Conservation (phyloP, 2,329 filamentous ascomycete genomes). For the Mariannaea elegans region DNA sequence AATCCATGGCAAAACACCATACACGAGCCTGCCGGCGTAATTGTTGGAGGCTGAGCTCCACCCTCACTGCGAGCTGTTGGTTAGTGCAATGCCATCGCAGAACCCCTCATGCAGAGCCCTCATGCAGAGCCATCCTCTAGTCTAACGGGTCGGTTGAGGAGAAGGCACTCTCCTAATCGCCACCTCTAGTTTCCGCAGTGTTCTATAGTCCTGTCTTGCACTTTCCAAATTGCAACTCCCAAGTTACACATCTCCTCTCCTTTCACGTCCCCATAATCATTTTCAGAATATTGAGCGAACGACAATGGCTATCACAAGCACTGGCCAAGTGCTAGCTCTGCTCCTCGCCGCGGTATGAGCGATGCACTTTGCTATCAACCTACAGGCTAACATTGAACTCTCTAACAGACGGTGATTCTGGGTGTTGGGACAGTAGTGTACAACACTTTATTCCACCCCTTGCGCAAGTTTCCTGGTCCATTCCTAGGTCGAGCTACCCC, state of each 20-base stretch:
- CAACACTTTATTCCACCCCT: constrained; percentile 4
- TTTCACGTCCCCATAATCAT: background rate
- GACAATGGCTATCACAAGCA: background rate
- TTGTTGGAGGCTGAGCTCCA: background rate
- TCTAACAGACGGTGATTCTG: background rate
- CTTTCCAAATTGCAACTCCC: background rate
- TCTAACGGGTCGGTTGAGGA: background rate
- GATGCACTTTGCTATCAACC: background rate
- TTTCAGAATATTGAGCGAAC: background rate
- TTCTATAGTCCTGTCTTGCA: background rate
- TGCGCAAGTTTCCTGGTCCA: constrained; percentile 3
- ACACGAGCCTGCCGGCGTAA: too few species aligned
- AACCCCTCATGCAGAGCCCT: too few species aligned
- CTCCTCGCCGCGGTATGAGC: background rate
- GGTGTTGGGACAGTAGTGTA: background rate
- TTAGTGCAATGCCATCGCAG: background rate
- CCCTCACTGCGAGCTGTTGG: background rate
- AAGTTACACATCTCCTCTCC: background rate
- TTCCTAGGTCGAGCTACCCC: background rate
- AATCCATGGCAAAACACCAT: too few species aligned
- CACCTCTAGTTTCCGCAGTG: background rate
- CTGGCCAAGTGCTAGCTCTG: background rate
- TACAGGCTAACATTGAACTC: background rate
- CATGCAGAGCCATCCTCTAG: background rate
- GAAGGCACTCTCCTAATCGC: background rate